A percentile compares a stretch with the other conserved stretches of the same genome.
Conservation (phyloP, 1,284 basidiomycete species). For the Microstroma glucosiphilum region DNA sequence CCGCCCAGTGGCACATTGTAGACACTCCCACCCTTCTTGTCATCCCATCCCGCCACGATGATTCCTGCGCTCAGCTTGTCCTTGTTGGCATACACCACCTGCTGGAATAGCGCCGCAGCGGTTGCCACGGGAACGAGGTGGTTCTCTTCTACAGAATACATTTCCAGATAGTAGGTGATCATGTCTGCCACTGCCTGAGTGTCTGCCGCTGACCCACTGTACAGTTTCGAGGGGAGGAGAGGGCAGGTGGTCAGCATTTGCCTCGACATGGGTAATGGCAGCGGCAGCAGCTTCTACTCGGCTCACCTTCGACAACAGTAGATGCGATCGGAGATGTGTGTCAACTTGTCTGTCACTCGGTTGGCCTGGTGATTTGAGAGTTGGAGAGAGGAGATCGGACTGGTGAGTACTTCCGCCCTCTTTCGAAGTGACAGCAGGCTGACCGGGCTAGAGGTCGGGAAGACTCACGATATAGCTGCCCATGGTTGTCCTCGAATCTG, state of each 20-base stretch:
- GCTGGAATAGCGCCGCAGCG: slow-evolving; percentile 79
- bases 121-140: slow-evolving; percentile 73
- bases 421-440: neutral
- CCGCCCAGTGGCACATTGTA: slow-evolving; percentile 64
- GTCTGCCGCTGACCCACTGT: slow-evolving; percentile 90
- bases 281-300: no score
- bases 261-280: no score
- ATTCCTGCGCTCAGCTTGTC: slow-evolving; percentile 76
- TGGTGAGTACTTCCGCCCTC: neutral
- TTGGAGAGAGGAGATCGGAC: slow-evolving; percentile 4
- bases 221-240: no score
- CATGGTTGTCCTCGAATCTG: slow-evolving; percentile 92
- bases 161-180: slow-evolving; percentile 78
- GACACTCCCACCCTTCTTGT: slow-evolving; percentile 81
- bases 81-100: slow-evolving; percentile 90
- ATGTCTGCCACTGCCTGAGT: slow-evolving; percentile 91
- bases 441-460: neutral
- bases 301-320: slow-evolving; percentile 76
- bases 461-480: slow-evolving; percentile 63
- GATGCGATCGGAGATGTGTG: slow-evolving; percentile 91
- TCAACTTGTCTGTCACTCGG: slow-evolving; percentile 97
- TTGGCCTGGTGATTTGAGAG: slow-evolving; percentile 68
- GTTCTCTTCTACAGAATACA: slow-evolving; percentile 69
- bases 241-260: no score
- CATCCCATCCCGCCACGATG: slow-evolving; percentile 98